Base-by-base conservation (phyloP, 2,329 filamentous ascomycete species). In the Aspergillus versicolor region DNA sequence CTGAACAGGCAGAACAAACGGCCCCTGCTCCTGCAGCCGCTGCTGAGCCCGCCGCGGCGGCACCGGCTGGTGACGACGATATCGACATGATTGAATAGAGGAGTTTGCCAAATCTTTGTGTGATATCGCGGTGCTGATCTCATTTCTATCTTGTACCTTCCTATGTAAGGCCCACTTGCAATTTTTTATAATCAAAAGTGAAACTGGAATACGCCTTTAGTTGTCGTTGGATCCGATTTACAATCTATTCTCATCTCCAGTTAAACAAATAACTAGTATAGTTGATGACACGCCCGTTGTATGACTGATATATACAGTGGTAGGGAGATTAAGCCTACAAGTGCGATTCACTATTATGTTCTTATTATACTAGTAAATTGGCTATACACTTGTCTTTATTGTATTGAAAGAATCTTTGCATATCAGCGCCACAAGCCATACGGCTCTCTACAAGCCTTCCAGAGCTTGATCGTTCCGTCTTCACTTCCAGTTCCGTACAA, bases 401-500 rank as follows among this genome's bases (percentile, higher is more conserved):
- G 34, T 37, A 37, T 5, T 37, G 13, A 12, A 13, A 37, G 24
- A n/a, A 9, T 22, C 27, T 15, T 37, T 13, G 17, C 8, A 22
- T 27, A 13, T 62, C 43, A 87, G 65, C 82, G 80, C 86, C 86
- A 89, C 19, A 89, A 73, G 15, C 86, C 86, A 69, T 88, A 88
- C 2, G 84, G 79, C 44, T 85, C 84, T 45, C 79, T 79, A 50
- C 84, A 86, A 59, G 85, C 85, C 72, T 89, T 89, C 86, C 86
- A 89, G 64, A 99, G 81, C 78, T 99, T 99, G 74, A 99, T 95
- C 0, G 94, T 99, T 41, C 94, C 94, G 68, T 99, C 94, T 72
- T 99, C 94, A 48, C 92, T 97, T 30, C 91, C 94, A 1, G 94
- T 99, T 1, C 92, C 94, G 71, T 97, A 99, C 7, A 99, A 80